These are phyloP conservation scores for Cyclotella kingstonii DNA, from an alignment of 108 stramenopile genomes.

Conservation along the genomic window DNA sequence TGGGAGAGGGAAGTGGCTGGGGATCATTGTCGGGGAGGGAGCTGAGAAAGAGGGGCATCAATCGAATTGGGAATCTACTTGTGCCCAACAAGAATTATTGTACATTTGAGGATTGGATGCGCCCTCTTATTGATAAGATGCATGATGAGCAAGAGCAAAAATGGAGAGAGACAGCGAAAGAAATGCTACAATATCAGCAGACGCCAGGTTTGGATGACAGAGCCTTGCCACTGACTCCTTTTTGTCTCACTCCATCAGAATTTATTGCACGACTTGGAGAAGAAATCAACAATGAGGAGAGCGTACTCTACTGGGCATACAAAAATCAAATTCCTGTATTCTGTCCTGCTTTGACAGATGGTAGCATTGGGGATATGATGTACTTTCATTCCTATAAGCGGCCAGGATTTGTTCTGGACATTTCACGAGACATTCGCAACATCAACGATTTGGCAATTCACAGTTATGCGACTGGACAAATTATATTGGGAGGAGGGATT, in stretches of 20 bases:
- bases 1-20: conserved; percentile 98
- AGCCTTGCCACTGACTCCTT: conserved; percentile 33
- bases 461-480: conserved; percentile 92
- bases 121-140: conserved; percentile 91
- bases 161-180: conserved; percentile 51
- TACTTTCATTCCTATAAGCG: conserved; percentile 99
- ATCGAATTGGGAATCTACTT: conserved; percentile 95
- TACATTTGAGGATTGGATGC: conserved; percentile 98
- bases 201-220: too few relatives aligned
- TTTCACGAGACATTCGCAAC: conserved; percentile 89
- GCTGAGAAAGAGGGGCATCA: conserved; percentile 92
- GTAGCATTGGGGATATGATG: conserved; percentile 98
- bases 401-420: conserved; percentile 93
- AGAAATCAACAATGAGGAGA: conserved; percentile 93
- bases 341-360: conserved; percentile 99
- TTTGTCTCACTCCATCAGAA: conserved; percentile 91
- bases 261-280: conserved; percentile 93
- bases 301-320: conserved; percentile 96
- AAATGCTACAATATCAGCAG: too few relatives aligned
- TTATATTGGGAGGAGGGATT: conserved; percentile 97
- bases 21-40: conserved; percentile 81
- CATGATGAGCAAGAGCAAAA: conserved; percentile 94
- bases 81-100: conserved; percentile 99
- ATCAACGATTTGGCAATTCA: conserved; percentile 95
- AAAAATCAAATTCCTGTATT: conserved; percentile 98